phyloP scores from a whole-genome alignment of 441 rosid genomes.

The Daphne laureola region DNA sequence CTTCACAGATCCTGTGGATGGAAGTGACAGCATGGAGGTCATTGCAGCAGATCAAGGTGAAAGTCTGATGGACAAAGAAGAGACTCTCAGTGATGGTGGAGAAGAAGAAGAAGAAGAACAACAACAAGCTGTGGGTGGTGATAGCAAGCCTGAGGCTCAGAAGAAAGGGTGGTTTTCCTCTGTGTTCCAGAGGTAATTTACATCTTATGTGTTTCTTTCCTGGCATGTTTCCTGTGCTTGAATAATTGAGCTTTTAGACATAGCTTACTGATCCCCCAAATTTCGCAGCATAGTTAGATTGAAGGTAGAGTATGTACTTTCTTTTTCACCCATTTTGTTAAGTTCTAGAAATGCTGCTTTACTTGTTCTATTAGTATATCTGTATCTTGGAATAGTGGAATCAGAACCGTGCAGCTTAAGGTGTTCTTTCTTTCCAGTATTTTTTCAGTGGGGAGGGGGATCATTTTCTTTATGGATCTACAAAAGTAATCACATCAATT shows the following conservation, averaged over 20 bases:
- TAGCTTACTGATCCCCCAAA: not conserved
- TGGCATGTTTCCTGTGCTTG: not conserved
- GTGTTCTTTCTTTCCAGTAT: too few species aligned
- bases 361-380: too few species aligned
- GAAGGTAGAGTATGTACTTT: too few species aligned
- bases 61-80: slow-evolving; percentile 98
- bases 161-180: slow-evolving; percentile 94
- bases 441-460: too few species aligned
- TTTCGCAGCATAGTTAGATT: too few species aligned
- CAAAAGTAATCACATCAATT: not conserved
- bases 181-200: slow-evolving; percentile 78
- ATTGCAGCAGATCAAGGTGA: slow-evolving; percentile 83
- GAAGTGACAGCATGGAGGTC: slow-evolving; percentile 38
- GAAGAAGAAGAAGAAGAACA: slow-evolving; percentile 73
- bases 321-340: too few species aligned
- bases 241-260: too few species aligned
- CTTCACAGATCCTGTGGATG: slow-evolving; percentile 61
- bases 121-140: slow-evolving; percentile 48
- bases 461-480: not conserved
- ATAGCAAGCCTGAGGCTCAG: slow-evolving; percentile 61
- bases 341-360: too few species aligned
- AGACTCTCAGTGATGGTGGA: slow-evolving; percentile 78
- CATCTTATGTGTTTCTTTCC: not conserved
- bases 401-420: too few species aligned
- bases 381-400: too few species aligned